Percentiles rank a stretch among this genome's conserved stretches.
phyloP scores from a whole-genome alignment of 2,329 filamentous ascomycete species.

The Teratosphaeria epicoccoides region DNA sequence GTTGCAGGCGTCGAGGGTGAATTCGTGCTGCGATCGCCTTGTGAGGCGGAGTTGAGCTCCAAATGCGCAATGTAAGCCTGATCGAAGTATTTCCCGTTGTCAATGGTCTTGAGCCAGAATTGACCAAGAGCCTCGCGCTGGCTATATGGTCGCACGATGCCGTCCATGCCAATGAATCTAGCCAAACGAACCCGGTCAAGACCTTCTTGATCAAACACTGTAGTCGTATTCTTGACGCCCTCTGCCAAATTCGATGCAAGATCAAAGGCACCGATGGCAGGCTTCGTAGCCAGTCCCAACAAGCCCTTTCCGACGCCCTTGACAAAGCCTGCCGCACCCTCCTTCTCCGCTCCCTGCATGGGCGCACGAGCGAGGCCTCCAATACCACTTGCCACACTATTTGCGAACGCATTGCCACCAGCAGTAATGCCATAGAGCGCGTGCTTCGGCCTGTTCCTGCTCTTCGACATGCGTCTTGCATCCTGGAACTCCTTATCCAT shows the following conservation, averaged over 20 bases:
- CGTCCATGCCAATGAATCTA: slow-evolving; percentile 83
- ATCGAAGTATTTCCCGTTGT: slow-evolving; percentile 96
- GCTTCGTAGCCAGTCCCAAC: slow-evolving; percentile 89
- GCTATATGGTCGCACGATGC: slow-evolving; percentile 87
- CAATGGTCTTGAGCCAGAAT: slow-evolving; percentile 96
- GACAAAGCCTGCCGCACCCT: slow-evolving; percentile 87
- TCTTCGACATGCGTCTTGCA: slow-evolving; percentile 81
- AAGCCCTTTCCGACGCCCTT: slow-evolving; percentile 96
- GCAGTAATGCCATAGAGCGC: slow-evolving; percentile 92
- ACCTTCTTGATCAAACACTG: slow-evolving; percentile 89
- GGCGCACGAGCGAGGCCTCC: slow-evolving; percentile 89
- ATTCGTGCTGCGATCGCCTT: slow-evolving; percentile 46
- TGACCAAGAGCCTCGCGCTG: slow-evolving; percentile 92
- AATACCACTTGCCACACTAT: slow-evolving; percentile 83
- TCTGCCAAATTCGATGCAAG: slow-evolving; percentile 95
- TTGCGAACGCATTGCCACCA: slow-evolving; percentile 89
- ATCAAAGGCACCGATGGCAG: slow-evolving; percentile 91
- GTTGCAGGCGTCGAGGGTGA: not conserved
- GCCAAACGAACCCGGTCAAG: slow-evolving; percentile 90
- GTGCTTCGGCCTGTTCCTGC: slow-evolving; percentile 91
- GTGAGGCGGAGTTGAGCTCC: slow-evolving; percentile 56
- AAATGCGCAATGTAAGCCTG: slow-evolving; percentile 95
- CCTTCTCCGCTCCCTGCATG: slow-evolving; percentile 88
- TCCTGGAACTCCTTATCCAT: slow-evolving; percentile 99
- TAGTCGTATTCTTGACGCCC: slow-evolving; percentile 96